phyloP scores from a whole-genome alignment of 208 protist genomes.

The Herpetomonas samuelpessoai region DNA sequence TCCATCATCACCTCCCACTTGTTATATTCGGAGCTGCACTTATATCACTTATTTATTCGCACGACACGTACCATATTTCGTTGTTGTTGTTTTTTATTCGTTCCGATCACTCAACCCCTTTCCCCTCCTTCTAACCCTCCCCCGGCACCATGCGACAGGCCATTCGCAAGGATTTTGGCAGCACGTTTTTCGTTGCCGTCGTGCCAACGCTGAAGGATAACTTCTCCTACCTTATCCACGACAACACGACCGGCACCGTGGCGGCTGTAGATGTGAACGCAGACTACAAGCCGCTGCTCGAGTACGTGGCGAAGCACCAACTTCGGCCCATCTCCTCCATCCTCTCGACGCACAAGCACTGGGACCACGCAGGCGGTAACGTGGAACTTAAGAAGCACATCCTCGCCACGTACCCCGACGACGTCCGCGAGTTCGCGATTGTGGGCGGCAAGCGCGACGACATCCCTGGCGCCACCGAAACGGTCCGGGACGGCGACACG shows the following conservation, averaged over 20 bases:
- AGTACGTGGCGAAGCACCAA: constrained; percentile 30
- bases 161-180: constrained; percentile 52
- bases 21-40: too few species aligned
- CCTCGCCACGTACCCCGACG: constrained; percentile 5
- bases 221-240: constrained; percentile 89
- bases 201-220: constrained; percentile 90
- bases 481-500: constrained; percentile 55
- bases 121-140: too few species aligned
- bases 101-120: too few species aligned
- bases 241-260: constrained; percentile 48
- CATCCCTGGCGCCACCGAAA: constrained; percentile 64
- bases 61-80: too few species aligned
- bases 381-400: constrained; percentile 31
- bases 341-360: constrained; percentile 94
- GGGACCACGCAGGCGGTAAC: constrained; percentile 92
- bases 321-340: constrained; percentile 32
- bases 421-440: constrained; percentile 29
- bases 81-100: too few species aligned
- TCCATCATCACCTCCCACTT: too few species aligned
- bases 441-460: constrained; percentile 74
- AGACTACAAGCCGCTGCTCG: constrained; percentile 62
- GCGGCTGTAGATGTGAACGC: constrained; percentile 87
- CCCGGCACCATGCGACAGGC: constrained; percentile 26
- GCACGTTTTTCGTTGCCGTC: constrained; percentile 67
- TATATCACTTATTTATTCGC: too few species aligned